These are phyloP conservation scores for Scalesia atractyloides DNA, from an alignment of 129 eudicot genomes.

Conservation along the genomic window DNA sequence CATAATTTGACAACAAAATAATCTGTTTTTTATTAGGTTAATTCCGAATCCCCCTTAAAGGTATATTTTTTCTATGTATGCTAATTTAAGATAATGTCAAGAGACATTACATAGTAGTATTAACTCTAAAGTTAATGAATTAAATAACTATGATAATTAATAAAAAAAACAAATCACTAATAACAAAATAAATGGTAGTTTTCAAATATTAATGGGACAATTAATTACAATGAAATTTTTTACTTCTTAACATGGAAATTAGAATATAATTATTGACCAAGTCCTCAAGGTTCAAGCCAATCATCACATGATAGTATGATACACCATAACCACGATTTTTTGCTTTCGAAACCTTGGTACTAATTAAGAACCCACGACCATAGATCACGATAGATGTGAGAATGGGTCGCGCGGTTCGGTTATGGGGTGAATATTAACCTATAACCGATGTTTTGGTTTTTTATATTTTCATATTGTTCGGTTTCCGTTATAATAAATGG, in stretches of 20 bases:
- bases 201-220: background rate
- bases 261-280: too few relatives aligned
- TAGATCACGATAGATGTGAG: too few relatives aligned
- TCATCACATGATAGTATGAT: too few relatives aligned
- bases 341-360: too few relatives aligned
- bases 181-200: conserved; percentile 1
- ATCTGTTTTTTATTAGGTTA: background rate
- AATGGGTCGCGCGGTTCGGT: too few relatives aligned
- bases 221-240: background rate
- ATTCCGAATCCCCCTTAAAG: conserved; percentile 8
- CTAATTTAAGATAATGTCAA: conserved; percentile 31
- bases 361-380: too few relatives aligned
- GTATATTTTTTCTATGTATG: conserved; percentile 18
- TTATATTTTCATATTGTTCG: too few relatives aligned
- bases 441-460: too few relatives aligned
- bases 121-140: conserved; percentile 5
- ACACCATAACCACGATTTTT: too few relatives aligned
- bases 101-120: conserved; percentile 22
- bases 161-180: background rate
- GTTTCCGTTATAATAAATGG: too few relatives aligned
- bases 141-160: conserved; percentile 17
- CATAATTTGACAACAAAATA: background rate
- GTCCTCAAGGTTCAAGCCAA: too few relatives aligned
- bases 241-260: background rate
- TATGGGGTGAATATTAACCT: too few relatives aligned